A percentile compares a stretch with the other conserved stretches of the same genome.
Conservation (phyloP, 345 rosid species). For the rapeseed (Brassica napus) region Da-Ae NC_063442.1:23869501-23870000, state of each 20-base stretch:
- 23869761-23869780: not conserved
- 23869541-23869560: not conserved
- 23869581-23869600: constrained; percentile 7
- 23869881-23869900: not conserved
- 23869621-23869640: constrained; percentile 98
- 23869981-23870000: constrained; percentile 66
- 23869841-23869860: not conserved
- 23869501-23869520: not conserved
- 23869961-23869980: constrained; percentile 56
- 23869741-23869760: not conserved
- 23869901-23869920: constrained; percentile 71
- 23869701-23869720: constrained; percentile 51
- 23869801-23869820: not conserved
- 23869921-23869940: constrained; percentile 93
- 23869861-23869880: not conserved
- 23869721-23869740: not conserved
- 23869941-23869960: constrained; percentile 85
- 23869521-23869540: not conserved
- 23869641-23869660: constrained; percentile 80
- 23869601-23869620: not conserved
- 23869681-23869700: constrained; percentile 95
- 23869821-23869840: constrained; percentile 3
- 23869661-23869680: constrained; percentile 66
- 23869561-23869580: not conserved
- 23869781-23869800: not conserved